Evolutionary conservation across 2,329 filamentous ascomycete genomes (phyloP).

Genomic region (Rhynchosporium secalis): DNA sequence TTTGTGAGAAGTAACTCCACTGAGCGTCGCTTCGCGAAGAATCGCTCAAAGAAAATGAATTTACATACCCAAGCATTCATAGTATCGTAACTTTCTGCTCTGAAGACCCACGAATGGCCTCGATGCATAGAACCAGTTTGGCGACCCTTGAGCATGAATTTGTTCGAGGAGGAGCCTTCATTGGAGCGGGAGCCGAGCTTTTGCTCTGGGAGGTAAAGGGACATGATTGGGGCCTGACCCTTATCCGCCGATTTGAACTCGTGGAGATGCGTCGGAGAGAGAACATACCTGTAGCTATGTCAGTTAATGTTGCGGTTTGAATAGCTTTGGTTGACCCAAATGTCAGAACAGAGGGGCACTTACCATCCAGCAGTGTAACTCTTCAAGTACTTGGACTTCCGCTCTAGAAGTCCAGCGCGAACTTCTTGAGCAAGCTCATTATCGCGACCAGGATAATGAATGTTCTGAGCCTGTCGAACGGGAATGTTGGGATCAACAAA

Average conservation of each 20-base stretch:
- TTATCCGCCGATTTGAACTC: constrained; percentile 99
- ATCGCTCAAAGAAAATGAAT: background rate
- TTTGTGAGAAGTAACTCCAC: background rate
- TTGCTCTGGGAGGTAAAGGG: constrained; percentile 89
- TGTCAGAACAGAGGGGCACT: background rate
- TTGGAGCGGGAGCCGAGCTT: constrained; percentile 91
- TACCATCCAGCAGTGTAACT: constrained; percentile 73
- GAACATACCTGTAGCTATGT: constrained; percentile 69
- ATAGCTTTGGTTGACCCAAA: no score
- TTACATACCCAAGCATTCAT: constrained; percentile 78
- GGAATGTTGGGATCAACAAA: constrained; percentile 85
- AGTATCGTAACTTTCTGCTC: constrained; percentile 77
- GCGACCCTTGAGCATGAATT: constrained; percentile 95
- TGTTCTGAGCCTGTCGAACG: constrained; percentile 74
- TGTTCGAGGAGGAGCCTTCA: constrained; percentile 82
- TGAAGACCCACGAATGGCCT: constrained; percentile 71
- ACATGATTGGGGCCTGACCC: constrained; percentile 90
- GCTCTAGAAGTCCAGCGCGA: constrained; percentile 85
- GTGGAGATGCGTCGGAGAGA: constrained; percentile 94
- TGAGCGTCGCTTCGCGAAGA: background rate
- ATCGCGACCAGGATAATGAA: constrained; percentile 88
- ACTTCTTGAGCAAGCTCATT: constrained; percentile 80
- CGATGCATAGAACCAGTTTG: constrained; percentile 93
- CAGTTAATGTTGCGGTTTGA: constrained; percentile 1
- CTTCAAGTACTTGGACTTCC: constrained; percentile 98